Base-by-base conservation (phyloP, 345 rosid genomes). In the Populus davidiana region DNA sequence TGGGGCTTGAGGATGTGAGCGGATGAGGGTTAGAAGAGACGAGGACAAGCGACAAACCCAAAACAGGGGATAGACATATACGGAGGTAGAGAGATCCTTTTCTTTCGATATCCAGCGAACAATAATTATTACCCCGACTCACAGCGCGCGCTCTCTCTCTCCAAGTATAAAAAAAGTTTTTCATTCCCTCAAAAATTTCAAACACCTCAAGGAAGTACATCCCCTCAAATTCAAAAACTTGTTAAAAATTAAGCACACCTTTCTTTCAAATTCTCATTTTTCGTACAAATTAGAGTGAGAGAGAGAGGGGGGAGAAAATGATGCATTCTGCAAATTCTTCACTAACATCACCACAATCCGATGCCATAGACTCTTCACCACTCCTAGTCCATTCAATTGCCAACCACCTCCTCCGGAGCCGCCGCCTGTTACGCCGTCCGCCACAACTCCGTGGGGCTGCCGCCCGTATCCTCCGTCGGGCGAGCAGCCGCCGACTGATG, bases 401-500 rank as follows among this genome's bases (percentile, higher is more conserved):
- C 20, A 84, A 76, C 64, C 90, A 85, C 73, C 86, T 89, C 70
- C 79, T 78, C 36, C 94, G 96, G 1, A 86, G 82, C 86, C 87
- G 93, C 61, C 89, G 94, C 36, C 78, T 79, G 75, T 79, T 87
- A 69, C 89, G 89, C 23, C 89, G 84, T 8, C 88, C 87, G 20
- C 90, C 89, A 7, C 90, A 85, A 5, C 78, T 93, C 29, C 88
- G 90, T 0, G 92, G 87, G 2, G 86, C 90, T 0, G 94, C 96
- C 2, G 86, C 92, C 16, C 85, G 97, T 52, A 85, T 93, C 72
- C 85, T 95, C 50, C 93, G 98, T 38, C 89, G 88, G 20, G 92
- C 97, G 11, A 92, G 96, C 64, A 88, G 89, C 81, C 92, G 94
- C 2, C 85, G 89, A 41, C 73, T 93, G 97, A 87, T 92, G 97